Percentiles rank a stretch among this genome's conserved stretches.
Conservation (phyloP, 495 filamentous ascomycete species). For the Astrothelium macrocarpum region DNA sequence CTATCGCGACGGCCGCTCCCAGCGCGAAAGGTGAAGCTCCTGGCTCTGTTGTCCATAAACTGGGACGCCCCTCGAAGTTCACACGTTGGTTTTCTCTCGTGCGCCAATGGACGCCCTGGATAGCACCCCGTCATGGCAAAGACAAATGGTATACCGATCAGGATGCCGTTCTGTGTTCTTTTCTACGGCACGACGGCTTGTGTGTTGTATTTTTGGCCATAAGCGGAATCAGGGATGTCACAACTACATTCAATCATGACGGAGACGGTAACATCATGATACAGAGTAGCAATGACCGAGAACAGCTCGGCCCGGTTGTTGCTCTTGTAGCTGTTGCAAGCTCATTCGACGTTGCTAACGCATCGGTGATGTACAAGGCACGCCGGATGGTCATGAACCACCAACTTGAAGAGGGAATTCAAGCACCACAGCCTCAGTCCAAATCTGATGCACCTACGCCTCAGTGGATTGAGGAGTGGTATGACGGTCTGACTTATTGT, state of each 20-base stretch:
- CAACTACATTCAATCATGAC: slow-evolving; percentile 60
- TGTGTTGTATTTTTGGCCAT: slow-evolving; percentile 76
- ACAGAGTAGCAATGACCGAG: slow-evolving; percentile 63
- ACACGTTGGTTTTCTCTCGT: slow-evolving; percentile 67
- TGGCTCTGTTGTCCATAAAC: slow-evolving; percentile 41
- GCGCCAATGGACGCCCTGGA: slow-evolving; percentile 73
- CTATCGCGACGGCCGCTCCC: slow-evolving; percentile 46
- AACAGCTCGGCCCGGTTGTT: slow-evolving; percentile 41
- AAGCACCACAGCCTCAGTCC: slow-evolving; percentile 22
- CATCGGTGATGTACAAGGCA: slow-evolving; percentile 78
- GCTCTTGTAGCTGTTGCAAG: slow-evolving; percentile 65
- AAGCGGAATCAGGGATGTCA: slow-evolving; percentile 62
- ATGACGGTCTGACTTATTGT: slow-evolving; percentile 72
- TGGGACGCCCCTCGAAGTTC: slow-evolving; percentile 54
- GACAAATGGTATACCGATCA: slow-evolving; percentile 53
- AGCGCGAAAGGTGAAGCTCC: slow-evolving; percentile 48
- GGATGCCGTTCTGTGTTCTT: slow-evolving; percentile 73
- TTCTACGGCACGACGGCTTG: slow-evolving; percentile 61
- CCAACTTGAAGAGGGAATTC: slow-evolving; percentile 22
- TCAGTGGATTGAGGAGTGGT: slow-evolving; percentile 80
- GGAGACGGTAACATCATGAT: slow-evolving; percentile 55
- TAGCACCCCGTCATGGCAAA: slow-evolving; percentile 77
- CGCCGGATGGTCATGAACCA: slow-evolving; percentile 50
- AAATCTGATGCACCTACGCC: slow-evolving; percentile 27
- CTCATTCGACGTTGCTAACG: slow-evolving; percentile 65